These are phyloP conservation scores for Metroxylon sagu DNA, from an alignment of 176 grass and related monocot species.

Conservation along the genomic window DNA sequence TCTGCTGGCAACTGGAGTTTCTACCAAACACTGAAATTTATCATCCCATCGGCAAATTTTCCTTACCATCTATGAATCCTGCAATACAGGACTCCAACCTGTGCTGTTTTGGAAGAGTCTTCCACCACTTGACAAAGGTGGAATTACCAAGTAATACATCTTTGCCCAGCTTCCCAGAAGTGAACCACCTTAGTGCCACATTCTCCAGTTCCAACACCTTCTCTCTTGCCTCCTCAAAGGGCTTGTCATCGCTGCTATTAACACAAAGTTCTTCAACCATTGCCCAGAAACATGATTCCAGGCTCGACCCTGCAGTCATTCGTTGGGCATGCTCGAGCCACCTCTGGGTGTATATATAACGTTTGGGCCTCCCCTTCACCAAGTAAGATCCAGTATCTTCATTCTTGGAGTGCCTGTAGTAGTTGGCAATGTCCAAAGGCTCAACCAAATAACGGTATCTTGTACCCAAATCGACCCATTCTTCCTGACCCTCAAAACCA, in stretches of 20 bases:
- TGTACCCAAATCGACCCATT: slow-evolving; percentile 78
- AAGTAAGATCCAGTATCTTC: slow-evolving; percentile 83
- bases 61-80: slow-evolving; percentile 18
- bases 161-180: slow-evolving; percentile 44
- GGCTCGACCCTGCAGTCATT: slow-evolving; percentile 39
- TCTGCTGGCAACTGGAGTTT: too few species aligned
- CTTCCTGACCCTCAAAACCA: slow-evolving; percentile 53
- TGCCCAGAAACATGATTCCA: slow-evolving; percentile 88
- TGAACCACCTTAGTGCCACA: slow-evolving; percentile 49
- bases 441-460: slow-evolving; percentile 66
- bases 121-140: slow-evolving; percentile 81
- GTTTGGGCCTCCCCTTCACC: slow-evolving; percentile 62
- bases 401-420: slow-evolving; percentile 90
- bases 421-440: slow-evolving; percentile 96
- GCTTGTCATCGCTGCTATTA: slow-evolving; percentile 41
- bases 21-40: too few species aligned
- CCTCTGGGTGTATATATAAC: slow-evolving; percentile 81
- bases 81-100: slow-evolving; percentile 52
- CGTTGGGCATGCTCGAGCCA: slow-evolving; percentile 63
- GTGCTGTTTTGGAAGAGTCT: slow-evolving; percentile 68
- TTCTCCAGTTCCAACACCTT: slow-evolving; percentile 57
- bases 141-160: slow-evolving; percentile 67
- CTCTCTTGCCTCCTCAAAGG: slow-evolving; percentile 46
- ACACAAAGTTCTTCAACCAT: slow-evolving; percentile 72
- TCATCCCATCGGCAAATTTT: neutral